phyloP scores from a whole-genome alignment of 169 alveolate genomes.

The Eimeria praecox region DNA sequence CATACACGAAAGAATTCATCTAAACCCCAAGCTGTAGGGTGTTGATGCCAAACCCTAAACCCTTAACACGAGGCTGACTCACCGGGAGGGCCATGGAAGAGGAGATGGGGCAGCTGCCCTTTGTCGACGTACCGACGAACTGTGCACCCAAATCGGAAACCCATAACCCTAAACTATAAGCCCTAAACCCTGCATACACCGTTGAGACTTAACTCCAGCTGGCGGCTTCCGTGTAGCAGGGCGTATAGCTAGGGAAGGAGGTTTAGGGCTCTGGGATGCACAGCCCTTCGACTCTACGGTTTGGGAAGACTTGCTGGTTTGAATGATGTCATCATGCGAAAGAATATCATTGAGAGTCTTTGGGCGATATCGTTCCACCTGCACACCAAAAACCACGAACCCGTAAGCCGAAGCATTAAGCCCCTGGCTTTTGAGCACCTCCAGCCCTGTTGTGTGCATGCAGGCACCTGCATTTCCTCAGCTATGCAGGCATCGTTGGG shows the following conservation, averaged over 20 bases:
- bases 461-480: not conserved
- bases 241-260: not conserved
- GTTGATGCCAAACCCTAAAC: not conserved
- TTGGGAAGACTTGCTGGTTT: conserved; percentile 90
- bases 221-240: not conserved
- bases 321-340: conserved; percentile 96
- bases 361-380: conserved; percentile 98
- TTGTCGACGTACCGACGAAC: conserved; percentile 73
- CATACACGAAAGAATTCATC: not conserved
- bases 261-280: not conserved
- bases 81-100: conserved; percentile 95
- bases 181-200: not conserved
- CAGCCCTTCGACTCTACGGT: not conserved
- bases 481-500: not conserved
- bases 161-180: not conserved
- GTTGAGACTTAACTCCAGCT: not conserved
- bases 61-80: not conserved
- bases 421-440: not conserved
- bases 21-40: not conserved
- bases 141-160: conserved; percentile 37
- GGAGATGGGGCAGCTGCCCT: conserved; percentile 80
- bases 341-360: conserved; percentile 94
- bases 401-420: not conserved
- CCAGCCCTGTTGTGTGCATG: not conserved
- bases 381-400: not conserved